These are phyloP conservation scores for Mariannaea sp. DNA, from an alignment of 2,329 filamentous ascomycete genomes.

Conservation along the genomic window DNA sequence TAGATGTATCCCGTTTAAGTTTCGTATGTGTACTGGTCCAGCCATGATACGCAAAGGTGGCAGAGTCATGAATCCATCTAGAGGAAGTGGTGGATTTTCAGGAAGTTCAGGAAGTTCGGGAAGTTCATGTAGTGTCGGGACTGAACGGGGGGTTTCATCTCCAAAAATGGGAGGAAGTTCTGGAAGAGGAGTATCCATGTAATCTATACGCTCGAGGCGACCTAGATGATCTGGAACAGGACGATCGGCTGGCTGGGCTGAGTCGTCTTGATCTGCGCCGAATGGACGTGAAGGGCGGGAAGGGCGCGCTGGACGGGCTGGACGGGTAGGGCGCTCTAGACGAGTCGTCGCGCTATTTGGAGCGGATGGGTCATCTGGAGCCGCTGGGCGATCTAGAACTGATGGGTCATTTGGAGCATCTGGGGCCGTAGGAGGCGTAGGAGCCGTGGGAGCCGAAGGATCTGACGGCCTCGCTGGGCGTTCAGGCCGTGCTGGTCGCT, in stretches of 20 bases:
- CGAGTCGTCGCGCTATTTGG: too few relatives aligned
- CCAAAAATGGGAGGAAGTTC: not conserved
- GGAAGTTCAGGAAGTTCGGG: not conserved
- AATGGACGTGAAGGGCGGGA: too few relatives aligned
- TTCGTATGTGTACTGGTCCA: too few relatives aligned
- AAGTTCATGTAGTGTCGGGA: not conserved
- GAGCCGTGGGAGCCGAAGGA: too few relatives aligned
- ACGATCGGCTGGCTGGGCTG: not conserved
- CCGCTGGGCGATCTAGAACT: not conserved
- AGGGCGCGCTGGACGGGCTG: too few relatives aligned
- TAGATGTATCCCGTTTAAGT: too few relatives aligned
- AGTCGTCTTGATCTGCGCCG: not conserved
- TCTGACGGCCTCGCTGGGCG: not conserved
- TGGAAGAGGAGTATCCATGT: not conserved
- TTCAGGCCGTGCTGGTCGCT: not conserved
- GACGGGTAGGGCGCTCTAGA: too few relatives aligned
- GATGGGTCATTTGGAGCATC: too few relatives aligned
- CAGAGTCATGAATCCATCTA: not conserved
- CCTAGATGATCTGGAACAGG: not conserved
- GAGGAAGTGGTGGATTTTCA: not conserved
- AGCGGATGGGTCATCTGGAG: too few relatives aligned
- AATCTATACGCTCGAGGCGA: not conserved
- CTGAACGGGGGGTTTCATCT: not conserved
- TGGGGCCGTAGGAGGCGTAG: too few relatives aligned
- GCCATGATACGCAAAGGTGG: not conserved